Base-by-base conservation (phyloP, 495 filamentous ascomycete genomes). In the Aeminium ludgeri region DNA sequence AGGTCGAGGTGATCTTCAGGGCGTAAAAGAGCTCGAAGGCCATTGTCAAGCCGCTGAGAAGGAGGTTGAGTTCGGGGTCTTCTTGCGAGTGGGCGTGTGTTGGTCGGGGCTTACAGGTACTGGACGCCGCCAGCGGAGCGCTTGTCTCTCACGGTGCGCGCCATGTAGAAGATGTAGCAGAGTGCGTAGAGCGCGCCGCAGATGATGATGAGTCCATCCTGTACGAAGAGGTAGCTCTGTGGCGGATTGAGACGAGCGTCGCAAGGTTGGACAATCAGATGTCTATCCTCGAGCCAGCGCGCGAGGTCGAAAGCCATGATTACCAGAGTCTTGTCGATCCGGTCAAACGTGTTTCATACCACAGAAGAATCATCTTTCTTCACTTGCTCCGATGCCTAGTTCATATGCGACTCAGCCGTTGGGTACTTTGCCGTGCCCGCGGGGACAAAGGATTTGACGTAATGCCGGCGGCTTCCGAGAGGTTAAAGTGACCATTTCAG, bases 161-260 rank as follows among this genome's bases (percentile, higher is more conserved):
- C 39, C 31, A 41, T 41, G 44, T 51, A 51, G 44, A 47, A 47
- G 10, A 47, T 23, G 34, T 50, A 50, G 43, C 47, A 50, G 2
- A 50, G 47, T 3, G 37, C 47, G 20, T 47, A 51, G 13, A 51
- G 40, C 13, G 48, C 32, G 6, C 49, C 49, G 28, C 49, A 51
- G 15, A 45, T 15, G 20, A 51, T 40, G 18, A 51, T 51, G n/a
- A 51, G 29, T 19, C 43, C 43, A 38, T 51, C 49, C 23, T 46
- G 44, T 20, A 47, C 25, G 35, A 28, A 47, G 27, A 47, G 34
- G 38, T 51, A 47, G 15, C 5, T 36, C 20, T 47, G 38, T n/a
- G 45, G 49, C n/a, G 45, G 49, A 27, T 44, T 32, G n/a, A 44
- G 36, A 3, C 13, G 17, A 12, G 35, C 23, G 33, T 51, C 45